phyloP scores from a whole-genome alignment of 805 yeast genomes.

The Yamadazyma nakazawae region DNA sequence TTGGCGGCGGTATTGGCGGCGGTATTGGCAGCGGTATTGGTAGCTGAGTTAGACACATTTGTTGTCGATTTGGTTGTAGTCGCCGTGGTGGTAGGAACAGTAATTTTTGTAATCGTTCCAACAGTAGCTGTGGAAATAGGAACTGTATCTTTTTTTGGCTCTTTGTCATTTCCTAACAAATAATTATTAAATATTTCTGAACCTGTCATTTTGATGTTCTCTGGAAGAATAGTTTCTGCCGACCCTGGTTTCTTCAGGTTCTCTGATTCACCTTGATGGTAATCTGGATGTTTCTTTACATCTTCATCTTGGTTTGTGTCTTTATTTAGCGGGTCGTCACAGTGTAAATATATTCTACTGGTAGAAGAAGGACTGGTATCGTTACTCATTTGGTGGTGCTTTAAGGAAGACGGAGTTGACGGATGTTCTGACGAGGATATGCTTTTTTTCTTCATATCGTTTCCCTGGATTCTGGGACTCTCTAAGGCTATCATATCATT shows the following conservation, averaged over 20 bases:
- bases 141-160: not conserved
- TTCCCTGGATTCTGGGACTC: not conserved
- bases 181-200: not conserved
- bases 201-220: not conserved
- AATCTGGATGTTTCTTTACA: not conserved
- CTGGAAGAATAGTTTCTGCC: not conserved
- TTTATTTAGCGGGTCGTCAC: not conserved
- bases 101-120: too few relatives aligned
- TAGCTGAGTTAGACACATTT: too few relatives aligned
- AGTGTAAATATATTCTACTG: conserved; percentile 1
- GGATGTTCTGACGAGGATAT: conserved; percentile 10
- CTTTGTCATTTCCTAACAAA: too few relatives aligned
- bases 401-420: conserved; percentile 14
- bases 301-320: not conserved
- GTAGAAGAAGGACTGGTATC: conserved; percentile 16
- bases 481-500: not conserved
- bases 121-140: not conserved
- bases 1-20: too few relatives aligned
- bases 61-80: too few relatives aligned
- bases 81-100: too few relatives aligned
- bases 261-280: not conserved
- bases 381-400: conserved; percentile 12
- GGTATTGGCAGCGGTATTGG: too few relatives aligned
- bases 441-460: not conserved
- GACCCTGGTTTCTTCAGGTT: not conserved